phyloP scores from a whole-genome alignment of 176 grass and related monocot species.

The sorghum (Sorghum bicolor) region DNA sequence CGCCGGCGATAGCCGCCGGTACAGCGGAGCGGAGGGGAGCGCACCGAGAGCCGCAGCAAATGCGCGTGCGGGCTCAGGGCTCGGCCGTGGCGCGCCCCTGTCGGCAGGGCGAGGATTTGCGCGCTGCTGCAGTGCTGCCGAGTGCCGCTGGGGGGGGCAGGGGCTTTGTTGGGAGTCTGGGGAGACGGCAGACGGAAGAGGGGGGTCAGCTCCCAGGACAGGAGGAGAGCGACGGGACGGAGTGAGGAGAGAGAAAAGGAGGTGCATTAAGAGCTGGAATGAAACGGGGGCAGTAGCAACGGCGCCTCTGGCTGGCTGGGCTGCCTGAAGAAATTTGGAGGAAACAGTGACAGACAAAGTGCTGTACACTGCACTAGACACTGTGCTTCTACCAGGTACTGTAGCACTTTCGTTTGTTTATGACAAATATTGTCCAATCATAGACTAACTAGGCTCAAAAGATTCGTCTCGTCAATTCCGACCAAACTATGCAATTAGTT shows the following conservation, averaged over 20 bases:
- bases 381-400: too few relatives aligned
- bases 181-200: not conserved
- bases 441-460: too few relatives aligned
- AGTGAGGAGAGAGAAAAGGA: conserved; percentile 12
- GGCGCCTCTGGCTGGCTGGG: not conserved
- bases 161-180: not conserved
- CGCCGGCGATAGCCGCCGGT: not conserved
- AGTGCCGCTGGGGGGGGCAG: not conserved
- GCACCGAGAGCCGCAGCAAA: not conserved
- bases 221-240: not conserved
- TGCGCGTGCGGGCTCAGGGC: not conserved
- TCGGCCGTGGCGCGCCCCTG: not conserved
- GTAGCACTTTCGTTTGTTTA: too few relatives aligned
- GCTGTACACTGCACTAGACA: too few relatives aligned
- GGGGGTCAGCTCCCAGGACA: not conserved
- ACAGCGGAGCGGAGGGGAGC: not conserved
- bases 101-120: not conserved
- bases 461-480: too few relatives aligned
- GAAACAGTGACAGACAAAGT: too few relatives aligned
- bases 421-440: too few relatives aligned
- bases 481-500: too few relatives aligned
- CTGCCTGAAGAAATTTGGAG: not conserved
- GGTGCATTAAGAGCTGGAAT: conserved; percentile 39
- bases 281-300: not conserved
- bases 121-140: not conserved